Conservation (phyloP, 2,329 filamentous ascomycete species). For the Allantophomopsis lycopodina region DNA sequence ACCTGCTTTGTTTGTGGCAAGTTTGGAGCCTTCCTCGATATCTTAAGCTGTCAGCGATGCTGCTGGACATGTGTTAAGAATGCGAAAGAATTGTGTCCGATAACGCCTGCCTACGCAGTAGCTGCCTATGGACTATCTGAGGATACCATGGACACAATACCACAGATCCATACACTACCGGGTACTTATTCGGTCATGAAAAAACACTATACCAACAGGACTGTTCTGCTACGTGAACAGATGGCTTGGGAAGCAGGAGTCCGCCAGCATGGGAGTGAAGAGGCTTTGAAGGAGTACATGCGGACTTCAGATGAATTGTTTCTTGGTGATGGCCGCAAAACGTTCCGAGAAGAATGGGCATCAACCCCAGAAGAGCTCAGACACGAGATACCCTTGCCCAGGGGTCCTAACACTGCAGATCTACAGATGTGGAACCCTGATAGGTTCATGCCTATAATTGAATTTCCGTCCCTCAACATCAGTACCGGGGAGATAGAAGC, state of each 20-base stretch:
- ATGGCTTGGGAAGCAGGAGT: slow-evolving; percentile 1
- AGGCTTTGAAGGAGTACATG: neutral
- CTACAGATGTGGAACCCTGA: slow-evolving; percentile 4
- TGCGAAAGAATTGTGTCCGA: slow-evolving; percentile 1
- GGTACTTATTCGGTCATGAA: slow-evolving; percentile 4
- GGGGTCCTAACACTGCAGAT: too few species aligned
- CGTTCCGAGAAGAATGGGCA: neutral
- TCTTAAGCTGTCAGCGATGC: slow-evolving; percentile 6
- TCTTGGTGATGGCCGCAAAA: neutral
- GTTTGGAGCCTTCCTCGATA: slow-evolving; percentile 7
- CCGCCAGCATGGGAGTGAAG: neutral
- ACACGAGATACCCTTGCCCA: too few species aligned
- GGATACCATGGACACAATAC: slow-evolving; percentile 4
- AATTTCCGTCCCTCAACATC: slow-evolving; percentile 4
- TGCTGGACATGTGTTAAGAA: slow-evolving; percentile 4
- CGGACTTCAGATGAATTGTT: neutral
- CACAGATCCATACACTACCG: slow-evolving; percentile 5
- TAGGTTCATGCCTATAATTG: slow-evolving; percentile 7
- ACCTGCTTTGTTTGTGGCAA: slow-evolving; percentile 6
- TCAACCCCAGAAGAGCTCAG: too few species aligned
- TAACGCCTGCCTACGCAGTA: slow-evolving; percentile 3
- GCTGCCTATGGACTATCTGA: slow-evolving; percentile 2
- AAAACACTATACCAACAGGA: slow-evolving; percentile 4
- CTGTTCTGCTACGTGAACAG: slow-evolving; percentile 3
- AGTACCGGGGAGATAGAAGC: slow-evolving; percentile 5